Percentiles rank a stretch among this genome's conserved stretches.
Evolutionary conservation across 148 eudicot species (phyloP).

Genomic region (Diospyros kaki): DNA sequence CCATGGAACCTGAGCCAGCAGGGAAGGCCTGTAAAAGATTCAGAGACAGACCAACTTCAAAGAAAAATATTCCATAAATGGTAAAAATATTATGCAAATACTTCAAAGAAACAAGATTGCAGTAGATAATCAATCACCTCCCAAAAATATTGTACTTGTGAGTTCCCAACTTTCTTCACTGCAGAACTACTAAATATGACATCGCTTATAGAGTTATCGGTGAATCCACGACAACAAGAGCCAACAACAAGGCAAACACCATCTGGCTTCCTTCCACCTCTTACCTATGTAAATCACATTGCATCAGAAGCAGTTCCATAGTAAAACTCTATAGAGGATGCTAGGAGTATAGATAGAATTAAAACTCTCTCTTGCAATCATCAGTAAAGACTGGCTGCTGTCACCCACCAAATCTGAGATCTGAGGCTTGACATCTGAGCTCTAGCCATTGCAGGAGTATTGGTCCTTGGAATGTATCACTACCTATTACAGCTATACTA

Average conservation of each 20-base stretch:
- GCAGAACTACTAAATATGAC: conserved; percentile 76
- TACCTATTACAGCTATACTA: neutral
- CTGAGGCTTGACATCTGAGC: neutral
- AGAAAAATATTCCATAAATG: neutral
- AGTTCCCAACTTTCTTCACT: conserved; percentile 56
- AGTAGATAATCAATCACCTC: conserved; percentile 51
- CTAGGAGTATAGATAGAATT: neutral
- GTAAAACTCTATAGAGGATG: neutral
- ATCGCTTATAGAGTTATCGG: conserved; percentile 65
- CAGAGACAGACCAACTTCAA: conserved; percentile 7
- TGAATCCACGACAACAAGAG: conserved; percentile 82
- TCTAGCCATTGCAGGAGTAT: neutral
- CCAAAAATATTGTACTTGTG: conserved; percentile 86
- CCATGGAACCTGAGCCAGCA: conserved; percentile 90
- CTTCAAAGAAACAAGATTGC: neutral
- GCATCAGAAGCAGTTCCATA: conserved; percentile 9
- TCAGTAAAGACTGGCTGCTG: neutral
- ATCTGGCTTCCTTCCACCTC: conserved; percentile 87
- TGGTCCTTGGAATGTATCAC: neutral
- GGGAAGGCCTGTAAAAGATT: conserved; percentile 77
- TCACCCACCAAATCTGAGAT: neutral
- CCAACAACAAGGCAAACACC: conserved; percentile 98
- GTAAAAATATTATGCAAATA: neutral
- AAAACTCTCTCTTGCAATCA: neutral
- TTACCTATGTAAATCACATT: conserved; percentile 41